Percentiles rank a stretch among this genome's conserved stretches.
Evolutionary conservation across 1,284 basidiomycete genomes (phyloP).

Genomic region (Ustilago nuda): DNA sequence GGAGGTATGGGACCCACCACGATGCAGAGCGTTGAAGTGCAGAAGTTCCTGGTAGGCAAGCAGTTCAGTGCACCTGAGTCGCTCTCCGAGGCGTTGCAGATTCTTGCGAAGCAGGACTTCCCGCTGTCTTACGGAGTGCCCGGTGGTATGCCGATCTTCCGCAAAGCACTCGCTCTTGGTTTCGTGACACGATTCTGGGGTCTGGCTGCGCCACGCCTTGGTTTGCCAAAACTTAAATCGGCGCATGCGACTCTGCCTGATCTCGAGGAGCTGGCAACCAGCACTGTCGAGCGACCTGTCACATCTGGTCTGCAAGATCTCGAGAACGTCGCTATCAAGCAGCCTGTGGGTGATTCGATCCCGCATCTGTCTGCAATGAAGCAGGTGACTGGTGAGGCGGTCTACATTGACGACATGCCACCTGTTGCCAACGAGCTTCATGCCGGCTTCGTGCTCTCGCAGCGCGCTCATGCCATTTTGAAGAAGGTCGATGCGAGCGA

Average conservation of each 20-base stretch:
- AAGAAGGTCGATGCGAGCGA: constrained; percentile 61
- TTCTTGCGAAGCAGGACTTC: constrained; percentile 63
- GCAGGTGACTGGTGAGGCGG: constrained; percentile 69
- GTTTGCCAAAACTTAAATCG: constrained; percentile 22
- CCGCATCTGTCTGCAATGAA: constrained; percentile 69
- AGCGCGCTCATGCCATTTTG: constrained; percentile 68
- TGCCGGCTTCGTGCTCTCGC: constrained; percentile 67
- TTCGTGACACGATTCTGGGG: constrained; percentile 69
- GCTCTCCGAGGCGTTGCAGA: constrained; percentile 29
- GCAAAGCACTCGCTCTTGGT: constrained; percentile 68
- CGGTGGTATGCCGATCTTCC: constrained; percentile 70
- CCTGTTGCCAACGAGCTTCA: constrained; percentile 65
- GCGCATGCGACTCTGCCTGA: constrained; percentile 26
- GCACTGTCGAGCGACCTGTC: constrained; percentile 42
- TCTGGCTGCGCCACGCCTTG: constrained; percentile 51
- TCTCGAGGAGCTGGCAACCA: constrained; percentile 51
- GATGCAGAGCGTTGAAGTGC: constrained; percentile 52
- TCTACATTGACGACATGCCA: constrained; percentile 69
- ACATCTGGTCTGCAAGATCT: constrained; percentile 56
- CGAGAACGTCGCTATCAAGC: constrained; percentile 56
- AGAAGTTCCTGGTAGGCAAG: constrained; percentile 49
- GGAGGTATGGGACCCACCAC: constrained; percentile 70
- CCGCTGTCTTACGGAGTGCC: constrained; percentile 68
- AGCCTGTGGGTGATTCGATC: constrained; percentile 58
- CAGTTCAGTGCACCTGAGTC: constrained; percentile 23